A percentile compares a stretch with the other conserved stretches of the same genome.
phyloP scores from a whole-genome alignment of 331 rosid genomes.

The Rosa hybrid region DNA sequence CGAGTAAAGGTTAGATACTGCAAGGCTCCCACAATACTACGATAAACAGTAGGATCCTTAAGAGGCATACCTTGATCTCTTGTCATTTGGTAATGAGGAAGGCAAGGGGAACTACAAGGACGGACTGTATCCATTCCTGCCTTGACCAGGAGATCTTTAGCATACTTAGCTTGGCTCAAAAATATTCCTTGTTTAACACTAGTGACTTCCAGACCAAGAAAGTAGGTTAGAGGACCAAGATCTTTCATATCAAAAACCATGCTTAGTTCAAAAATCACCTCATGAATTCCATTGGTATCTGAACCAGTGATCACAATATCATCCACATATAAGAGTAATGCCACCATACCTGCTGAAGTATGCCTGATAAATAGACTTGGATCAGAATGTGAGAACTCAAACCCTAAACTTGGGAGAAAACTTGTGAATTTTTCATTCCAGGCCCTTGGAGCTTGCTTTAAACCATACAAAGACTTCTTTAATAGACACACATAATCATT shows the following conservation, averaged over 20 bases:
- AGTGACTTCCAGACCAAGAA: neutral
- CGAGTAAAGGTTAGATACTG: neutral
- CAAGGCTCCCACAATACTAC: too few relatives aligned
- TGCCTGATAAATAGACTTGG: neutral
- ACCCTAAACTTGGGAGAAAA: neutral
- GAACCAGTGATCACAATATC: neutral
- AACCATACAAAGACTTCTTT: neutral
- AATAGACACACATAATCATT: too few relatives aligned
- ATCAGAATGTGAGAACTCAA: neutral
- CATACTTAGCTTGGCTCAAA: neutral
- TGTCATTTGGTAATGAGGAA: neutral
- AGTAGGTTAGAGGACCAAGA: neutral
- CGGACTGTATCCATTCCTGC: neutral
- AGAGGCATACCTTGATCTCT: neutral
- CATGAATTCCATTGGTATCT: fast-evolving
- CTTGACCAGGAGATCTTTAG: neutral
- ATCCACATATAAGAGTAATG: neutral
- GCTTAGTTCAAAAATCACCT: too few relatives aligned
- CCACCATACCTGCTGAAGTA: neutral
- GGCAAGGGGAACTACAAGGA: neutral
- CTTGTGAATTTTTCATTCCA: neutral
- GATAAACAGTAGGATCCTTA: neutral
- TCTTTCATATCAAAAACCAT: neutral
- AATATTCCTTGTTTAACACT: too few relatives aligned
- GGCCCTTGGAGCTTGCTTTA: neutral